phyloP scores from a whole-genome alignment of 768 basidiomycete genomes.

The Suillus americanus region DNA sequence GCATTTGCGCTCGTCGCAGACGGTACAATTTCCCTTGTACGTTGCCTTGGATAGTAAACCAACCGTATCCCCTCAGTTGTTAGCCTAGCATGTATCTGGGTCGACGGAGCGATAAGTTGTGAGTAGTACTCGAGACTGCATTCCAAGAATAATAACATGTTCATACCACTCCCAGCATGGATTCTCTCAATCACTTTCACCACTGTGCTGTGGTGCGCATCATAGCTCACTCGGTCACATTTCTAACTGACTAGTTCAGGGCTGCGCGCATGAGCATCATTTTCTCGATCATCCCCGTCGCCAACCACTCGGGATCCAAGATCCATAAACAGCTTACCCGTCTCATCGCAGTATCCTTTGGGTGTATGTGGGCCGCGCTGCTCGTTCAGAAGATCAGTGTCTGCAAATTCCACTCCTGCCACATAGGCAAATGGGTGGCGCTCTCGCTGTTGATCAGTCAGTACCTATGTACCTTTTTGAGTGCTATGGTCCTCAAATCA shows the following conservation, averaged over 20 bases:
- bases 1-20: constrained; percentile 21
- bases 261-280: constrained; percentile 24
- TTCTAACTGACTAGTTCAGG: constrained; percentile 15
- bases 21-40: neutral
- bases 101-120: constrained; percentile 10
- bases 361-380: constrained; percentile 24
- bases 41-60: neutral
- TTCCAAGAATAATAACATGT: neutral
- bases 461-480: neutral
- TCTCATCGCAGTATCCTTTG: constrained; percentile 16
- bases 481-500: neutral
- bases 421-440: constrained; percentile 3
- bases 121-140: constrained; percentile 3
- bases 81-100: constrained; percentile 12
- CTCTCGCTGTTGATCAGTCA: constrained; percentile 24
- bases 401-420: constrained; percentile 10
- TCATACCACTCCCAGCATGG: constrained; percentile 11
- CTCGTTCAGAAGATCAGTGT: constrained; percentile 18
- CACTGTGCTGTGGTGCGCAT: constrained; percentile 21
- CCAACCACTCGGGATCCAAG: constrained; percentile 10
- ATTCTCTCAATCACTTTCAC: constrained; percentile 15
- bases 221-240: neutral
- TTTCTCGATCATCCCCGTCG: constrained; percentile 21
- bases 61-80: neutral
- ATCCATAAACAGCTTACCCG: constrained; percentile 6